Percentiles rank a stretch among this genome's conserved stretches.
Conservation (phyloP, 2,329 filamentous ascomycete species). For the Colletotrichum sp. region DNA sequence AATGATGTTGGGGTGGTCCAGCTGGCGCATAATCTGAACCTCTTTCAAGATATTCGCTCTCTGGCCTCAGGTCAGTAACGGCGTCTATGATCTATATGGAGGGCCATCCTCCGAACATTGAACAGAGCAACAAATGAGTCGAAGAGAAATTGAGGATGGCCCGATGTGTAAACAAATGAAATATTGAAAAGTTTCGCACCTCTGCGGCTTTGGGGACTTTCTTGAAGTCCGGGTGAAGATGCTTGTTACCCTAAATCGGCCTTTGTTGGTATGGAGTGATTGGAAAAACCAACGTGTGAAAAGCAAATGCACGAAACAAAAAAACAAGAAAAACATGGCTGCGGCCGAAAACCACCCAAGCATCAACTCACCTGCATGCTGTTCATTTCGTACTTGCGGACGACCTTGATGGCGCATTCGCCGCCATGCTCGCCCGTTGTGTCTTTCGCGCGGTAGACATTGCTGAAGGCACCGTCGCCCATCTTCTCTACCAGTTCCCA, state of each 20-base stretch:
- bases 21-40: slow-evolving; percentile 96
- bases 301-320: slow-evolving; percentile 25
- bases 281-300: slow-evolving; percentile 24
- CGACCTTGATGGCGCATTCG: slow-evolving; percentile 97
- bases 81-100: background rate
- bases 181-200: slow-evolving; percentile 71
- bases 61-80: slow-evolving; percentile 54
- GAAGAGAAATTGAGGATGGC: slow-evolving; percentile 30
- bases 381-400: slow-evolving; percentile 99
- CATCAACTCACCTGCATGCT: slow-evolving; percentile 86
- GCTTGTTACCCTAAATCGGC: slow-evolving; percentile 78
- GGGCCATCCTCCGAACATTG: slow-evolving; percentile 21
- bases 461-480: slow-evolving; percentile 98
- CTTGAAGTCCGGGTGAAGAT: slow-evolving; percentile 96
- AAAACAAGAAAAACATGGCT: slow-evolving; percentile 25
- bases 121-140: slow-evolving; percentile 29
- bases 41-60: slow-evolving; percentile 98
- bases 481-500: slow-evolving; percentile 95
- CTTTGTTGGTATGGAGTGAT: slow-evolving; percentile 55
- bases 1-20: slow-evolving; percentile 96
- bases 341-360: slow-evolving; percentile 20
- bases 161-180: slow-evolving; percentile 34
- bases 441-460: slow-evolving; percentile 92
- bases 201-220: slow-evolving; percentile 95
- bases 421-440: slow-evolving; percentile 66